Base-by-base conservation (phyloP, 441 rosid species). In the Pelargonium fulgidum region DNA sequence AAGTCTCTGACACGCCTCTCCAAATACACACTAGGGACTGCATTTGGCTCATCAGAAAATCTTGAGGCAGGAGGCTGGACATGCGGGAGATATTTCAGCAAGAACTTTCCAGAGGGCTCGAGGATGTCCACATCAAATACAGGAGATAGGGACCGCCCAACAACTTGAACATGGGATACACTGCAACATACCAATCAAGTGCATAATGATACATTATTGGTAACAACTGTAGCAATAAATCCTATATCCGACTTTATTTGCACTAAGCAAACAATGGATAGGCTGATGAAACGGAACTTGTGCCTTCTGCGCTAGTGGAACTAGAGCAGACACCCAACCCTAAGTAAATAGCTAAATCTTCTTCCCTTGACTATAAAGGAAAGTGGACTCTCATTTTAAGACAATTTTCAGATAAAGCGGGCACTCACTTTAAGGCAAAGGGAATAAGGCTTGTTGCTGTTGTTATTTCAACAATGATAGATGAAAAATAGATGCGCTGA, bases 71-170 rank as follows among this genome's bases (percentile, higher is more conserved):
- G 86, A 65, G 81, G 81, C 71, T 64, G 41, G 3, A 75, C 86
- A 3, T 41, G 26, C 3, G 68, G 68, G 13, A 36, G 24, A 39
- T 65, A 16, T 69, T 83, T 75, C 73, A 91, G 71, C 19, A 70
- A 80, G 72, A 83, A 83, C 61, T 79, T 83, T 3, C 83, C 87
- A 0, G 80, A 64, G 16, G 82, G 86, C 62, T 83, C 85, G 36
- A 68, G 48, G 10, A 74, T 78, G 70, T 76, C 80, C 62, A 78
- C 68, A 17, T 72, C 67, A 70, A 91, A 82, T 42, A 84, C 73
- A 14, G 84, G 83, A 24, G 77, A 80, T 44, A 86, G 70, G 1
- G 87, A 81, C 42, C 87, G 82, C 71, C 97, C 97, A 63, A 82
- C 9, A 65, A 80, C 90, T 75, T 79, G 73, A 20, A 91, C 93